Evolutionary conservation across 1,284 basidiomycete genomes (phyloP).

Genomic region (Microbotryum violaceum): DNA sequence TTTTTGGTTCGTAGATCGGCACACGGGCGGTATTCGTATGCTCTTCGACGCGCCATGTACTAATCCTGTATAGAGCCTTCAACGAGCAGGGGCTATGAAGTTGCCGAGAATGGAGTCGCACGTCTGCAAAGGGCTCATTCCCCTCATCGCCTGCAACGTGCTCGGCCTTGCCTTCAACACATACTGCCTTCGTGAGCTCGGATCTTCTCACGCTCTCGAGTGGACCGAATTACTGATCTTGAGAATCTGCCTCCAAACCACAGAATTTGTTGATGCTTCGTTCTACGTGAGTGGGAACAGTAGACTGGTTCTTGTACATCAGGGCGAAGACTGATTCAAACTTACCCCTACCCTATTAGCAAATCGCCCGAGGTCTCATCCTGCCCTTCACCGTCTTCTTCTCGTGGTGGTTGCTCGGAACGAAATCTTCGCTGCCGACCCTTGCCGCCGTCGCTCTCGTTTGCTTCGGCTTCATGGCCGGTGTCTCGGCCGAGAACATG

Average conservation of each 20-base stretch:
- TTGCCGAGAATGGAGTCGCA: constrained; percentile 48
- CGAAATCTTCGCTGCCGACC: constrained; percentile 39
- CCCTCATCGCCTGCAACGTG: constrained; percentile 66
- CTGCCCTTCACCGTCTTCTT: constrained; percentile 75
- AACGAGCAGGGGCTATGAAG: constrained; percentile 22
- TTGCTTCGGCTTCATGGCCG: constrained; percentile 73
- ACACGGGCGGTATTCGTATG: constrained; percentile 42
- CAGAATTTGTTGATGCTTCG: constrained; percentile 79
- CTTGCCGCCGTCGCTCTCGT: constrained; percentile 64
- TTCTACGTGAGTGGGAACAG: constrained; percentile 52
- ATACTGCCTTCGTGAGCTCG: constrained; percentile 54
- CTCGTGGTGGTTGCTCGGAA: constrained; percentile 61
- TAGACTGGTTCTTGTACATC: neutral
- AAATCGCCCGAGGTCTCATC: constrained; percentile 70
- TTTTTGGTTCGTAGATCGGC: constrained; percentile 49
- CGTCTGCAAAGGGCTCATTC: constrained; percentile 60
- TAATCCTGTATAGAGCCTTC: too few relatives aligned
- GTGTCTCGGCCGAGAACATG: constrained; percentile 48
- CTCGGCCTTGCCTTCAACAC: constrained; percentile 79
- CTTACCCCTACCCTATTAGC: constrained; percentile 9
- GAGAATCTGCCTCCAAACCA: neutral
- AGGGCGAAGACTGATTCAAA: constrained; percentile 1
- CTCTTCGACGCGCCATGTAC: neutral
- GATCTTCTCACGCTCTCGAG: neutral
- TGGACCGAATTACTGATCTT: neutral